These are phyloP conservation scores for Waltergamsia citrina DNA, from an alignment of 2,329 filamentous ascomycete species.

Conservation along the genomic window DNA sequence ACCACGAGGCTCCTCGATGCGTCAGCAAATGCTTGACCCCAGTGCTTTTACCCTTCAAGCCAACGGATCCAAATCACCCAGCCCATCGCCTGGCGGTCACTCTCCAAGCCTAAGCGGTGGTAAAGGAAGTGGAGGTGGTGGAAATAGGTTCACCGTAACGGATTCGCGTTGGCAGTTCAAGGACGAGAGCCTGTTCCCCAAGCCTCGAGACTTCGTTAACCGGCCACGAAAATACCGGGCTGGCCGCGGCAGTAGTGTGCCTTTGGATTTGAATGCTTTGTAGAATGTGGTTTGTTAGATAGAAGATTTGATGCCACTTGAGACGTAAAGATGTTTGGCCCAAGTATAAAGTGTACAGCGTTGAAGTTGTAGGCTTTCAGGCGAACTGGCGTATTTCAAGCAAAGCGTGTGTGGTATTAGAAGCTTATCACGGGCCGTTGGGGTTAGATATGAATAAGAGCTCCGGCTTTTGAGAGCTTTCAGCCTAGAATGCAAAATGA, in stretches of 20 bases:
- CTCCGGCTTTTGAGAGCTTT: too few species aligned
- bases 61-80: conserved; percentile 48
- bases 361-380: too few species aligned
- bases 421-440: too few species aligned
- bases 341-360: too few species aligned
- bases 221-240: conserved; percentile 74
- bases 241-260: conserved; percentile 87
- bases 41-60: conserved; percentile 64
- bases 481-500: too few species aligned
- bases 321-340: too few species aligned
- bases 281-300: too few species aligned
- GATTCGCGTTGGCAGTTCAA: conserved; percentile 85
- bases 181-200: conserved; percentile 70
- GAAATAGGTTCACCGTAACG: conserved; percentile 49
- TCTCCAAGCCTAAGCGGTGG: conserved; percentile 14
- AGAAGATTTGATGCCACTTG: too few species aligned
- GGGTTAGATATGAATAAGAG: too few species aligned
- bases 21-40: conserved; percentile 60
- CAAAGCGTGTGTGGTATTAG: too few species aligned
- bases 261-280: conserved; percentile 57
- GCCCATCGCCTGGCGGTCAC: conserved; percentile 28
- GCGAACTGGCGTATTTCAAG: too few species aligned
- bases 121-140: conserved; percentile 7
- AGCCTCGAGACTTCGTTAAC: conserved; percentile 73
- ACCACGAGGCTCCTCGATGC: conserved; percentile 36